phyloP scores from a whole-genome alignment of 1,139 yeast genomes.

The Candida anutae region DNA sequence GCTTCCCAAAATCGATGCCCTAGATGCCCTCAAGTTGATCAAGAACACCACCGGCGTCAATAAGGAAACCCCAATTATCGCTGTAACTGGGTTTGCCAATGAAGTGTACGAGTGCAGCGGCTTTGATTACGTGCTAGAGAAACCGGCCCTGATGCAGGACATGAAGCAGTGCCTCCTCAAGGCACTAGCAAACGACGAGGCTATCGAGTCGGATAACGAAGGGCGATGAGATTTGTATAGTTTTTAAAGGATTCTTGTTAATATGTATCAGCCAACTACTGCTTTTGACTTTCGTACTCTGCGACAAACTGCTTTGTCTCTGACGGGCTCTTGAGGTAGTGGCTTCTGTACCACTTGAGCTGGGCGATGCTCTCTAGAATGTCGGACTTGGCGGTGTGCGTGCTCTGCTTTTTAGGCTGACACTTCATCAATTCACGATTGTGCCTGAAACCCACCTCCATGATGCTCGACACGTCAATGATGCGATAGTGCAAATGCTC shows the following conservation, averaged over 20 bases:
- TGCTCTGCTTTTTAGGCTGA: slow-evolving; percentile 55
- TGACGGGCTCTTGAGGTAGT: slow-evolving; percentile 40
- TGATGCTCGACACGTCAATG: slow-evolving; percentile 78
- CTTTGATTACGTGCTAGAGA: slow-evolving; percentile 68
- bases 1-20: slow-evolving; percentile 58
- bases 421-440: slow-evolving; percentile 52
- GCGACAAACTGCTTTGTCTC: slow-evolving; percentile 14
- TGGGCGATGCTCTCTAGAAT: slow-evolving; percentile 84
- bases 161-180: slow-evolving; percentile 17
- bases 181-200: slow-evolving; percentile 19
- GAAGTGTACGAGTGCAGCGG: slow-evolving; percentile 55
- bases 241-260: background rate
- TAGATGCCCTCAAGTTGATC: slow-evolving; percentile 72
- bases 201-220: slow-evolving; percentile 15
- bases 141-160: slow-evolving; percentile 49
- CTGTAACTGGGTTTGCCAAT: slow-evolving; percentile 63
- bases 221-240: slow-evolving; percentile 2
- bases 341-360: slow-evolving; percentile 65
- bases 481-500: slow-evolving; percentile 76
- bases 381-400: slow-evolving; percentile 85
- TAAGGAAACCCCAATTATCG: slow-evolving; percentile 69
- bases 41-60: slow-evolving; percentile 72
- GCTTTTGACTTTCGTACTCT: slow-evolving; percentile 1
- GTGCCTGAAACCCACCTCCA: slow-evolving; percentile 75
- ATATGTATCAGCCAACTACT: background rate